A percentile compares a stretch with the other conserved stretches of the same genome.
Conservation (phyloP, 2,329 filamentous ascomycete species). For the Xylariaceae sp. region DNA sequence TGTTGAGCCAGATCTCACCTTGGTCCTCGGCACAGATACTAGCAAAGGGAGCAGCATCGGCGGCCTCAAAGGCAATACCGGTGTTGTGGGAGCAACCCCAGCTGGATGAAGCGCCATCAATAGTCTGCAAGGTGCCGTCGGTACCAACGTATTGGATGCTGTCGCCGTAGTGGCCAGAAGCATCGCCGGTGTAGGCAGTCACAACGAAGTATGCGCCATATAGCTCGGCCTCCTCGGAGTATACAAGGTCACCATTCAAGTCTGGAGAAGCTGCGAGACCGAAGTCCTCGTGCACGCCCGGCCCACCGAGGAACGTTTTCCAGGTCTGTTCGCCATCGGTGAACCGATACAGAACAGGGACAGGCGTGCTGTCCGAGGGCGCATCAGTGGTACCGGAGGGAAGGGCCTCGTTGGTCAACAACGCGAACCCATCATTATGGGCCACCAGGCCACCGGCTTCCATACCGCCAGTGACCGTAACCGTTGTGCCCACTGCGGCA, state of each 20-base stretch:
- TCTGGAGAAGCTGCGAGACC: conserved; percentile 52
- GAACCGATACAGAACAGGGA: conserved; percentile 57
- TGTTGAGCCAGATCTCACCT: conserved; percentile 62
- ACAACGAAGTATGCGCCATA: conserved; percentile 62
- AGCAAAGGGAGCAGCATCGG: conserved; percentile 54
- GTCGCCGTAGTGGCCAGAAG: conserved; percentile 56
- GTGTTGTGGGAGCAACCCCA: conserved; percentile 65
- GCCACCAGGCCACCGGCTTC: conserved; percentile 60
- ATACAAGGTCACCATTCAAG: conserved; percentile 60
- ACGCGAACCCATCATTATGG: conserved; percentile 60
- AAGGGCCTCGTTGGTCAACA: conserved; percentile 55
- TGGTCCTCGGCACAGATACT: conserved; percentile 60
- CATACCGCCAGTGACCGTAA: conserved; percentile 51
- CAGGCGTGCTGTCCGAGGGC: conserved; percentile 44
- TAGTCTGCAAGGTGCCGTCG: conserved; percentile 46
- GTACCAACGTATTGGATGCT: conserved; percentile 43
- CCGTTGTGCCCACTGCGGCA: conserved; percentile 45
- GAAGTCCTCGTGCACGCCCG: conserved; percentile 43
- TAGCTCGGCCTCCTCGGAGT: conserved; percentile 49
- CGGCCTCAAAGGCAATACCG: conserved; percentile 59
- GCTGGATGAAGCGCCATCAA: conserved; percentile 48
- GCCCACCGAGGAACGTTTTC: conserved; percentile 57
- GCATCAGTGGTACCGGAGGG: conserved; percentile 47
- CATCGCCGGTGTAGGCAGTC: conserved; percentile 52
- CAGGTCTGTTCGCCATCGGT: conserved; percentile 51